Evolutionary conservation across 2,329 filamentous ascomycete species (phyloP).

Genomic region (Esteya vermicola): DNA sequence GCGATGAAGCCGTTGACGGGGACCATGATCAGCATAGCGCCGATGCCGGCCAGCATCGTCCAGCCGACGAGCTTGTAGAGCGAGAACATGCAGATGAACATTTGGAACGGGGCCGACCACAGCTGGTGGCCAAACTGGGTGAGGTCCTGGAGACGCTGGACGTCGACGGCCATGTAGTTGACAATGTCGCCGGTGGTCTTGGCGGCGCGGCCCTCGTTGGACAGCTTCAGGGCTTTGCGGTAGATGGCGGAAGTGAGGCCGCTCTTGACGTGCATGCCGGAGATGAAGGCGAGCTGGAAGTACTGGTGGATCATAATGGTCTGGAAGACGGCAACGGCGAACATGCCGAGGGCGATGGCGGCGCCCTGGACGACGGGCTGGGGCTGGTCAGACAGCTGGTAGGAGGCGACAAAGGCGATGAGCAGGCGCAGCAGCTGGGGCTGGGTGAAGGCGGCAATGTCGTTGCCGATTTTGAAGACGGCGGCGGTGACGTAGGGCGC

Average conservation of each 20-base stretch:
- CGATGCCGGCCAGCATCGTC: conserved; percentile 92
- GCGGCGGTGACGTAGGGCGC: conserved; percentile 70
- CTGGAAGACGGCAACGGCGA: conserved; percentile 70
- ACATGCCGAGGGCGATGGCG: conserved; percentile 85
- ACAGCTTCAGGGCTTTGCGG: conserved; percentile 75
- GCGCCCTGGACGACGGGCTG: conserved; percentile 74
- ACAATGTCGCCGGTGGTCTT: conserved; percentile 97
- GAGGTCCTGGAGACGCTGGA: conserved; percentile 85
- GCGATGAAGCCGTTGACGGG: conserved; percentile 89
- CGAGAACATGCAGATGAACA: conserved; percentile 86
- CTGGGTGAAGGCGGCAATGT: conserved; percentile 74
- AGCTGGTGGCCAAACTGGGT: conserved; percentile 91
- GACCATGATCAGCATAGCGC: conserved; percentile 94
- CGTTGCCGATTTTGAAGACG: conserved; percentile 80
- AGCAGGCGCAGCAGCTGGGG: conserved; percentile 77
- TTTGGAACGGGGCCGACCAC: conserved; percentile 96
- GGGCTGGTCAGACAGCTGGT: conserved; percentile 40
- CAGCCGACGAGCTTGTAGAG: conserved; percentile 88
- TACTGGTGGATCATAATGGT: conserved; percentile 92
- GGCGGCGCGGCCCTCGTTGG: conserved; percentile 76
- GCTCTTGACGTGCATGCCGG: conserved; percentile 92
- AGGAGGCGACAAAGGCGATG: conserved; percentile 74
- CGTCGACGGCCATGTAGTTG: conserved; percentile 98
- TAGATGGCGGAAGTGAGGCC: conserved; percentile 85
- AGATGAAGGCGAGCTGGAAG: conserved; percentile 88